Conservation (phyloP, 306 rosid species). For the Dryas octopetala region DNA sequence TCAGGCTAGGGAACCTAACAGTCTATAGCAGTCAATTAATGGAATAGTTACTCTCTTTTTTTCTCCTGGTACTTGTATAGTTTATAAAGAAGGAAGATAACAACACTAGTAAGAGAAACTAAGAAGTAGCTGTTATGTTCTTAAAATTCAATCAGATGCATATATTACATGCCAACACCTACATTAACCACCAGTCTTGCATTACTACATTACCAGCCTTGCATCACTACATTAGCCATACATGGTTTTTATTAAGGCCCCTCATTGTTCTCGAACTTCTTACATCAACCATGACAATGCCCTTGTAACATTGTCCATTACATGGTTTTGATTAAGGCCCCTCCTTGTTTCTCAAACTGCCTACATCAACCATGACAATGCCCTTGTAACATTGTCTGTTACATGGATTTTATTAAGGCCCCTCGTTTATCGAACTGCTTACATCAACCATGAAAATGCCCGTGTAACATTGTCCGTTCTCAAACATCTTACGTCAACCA, state of each 20-base stretch:
- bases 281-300: background rate
- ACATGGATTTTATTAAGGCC: background rate
- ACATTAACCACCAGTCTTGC: background rate
- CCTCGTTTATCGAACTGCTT: no score
- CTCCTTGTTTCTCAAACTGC: no score
- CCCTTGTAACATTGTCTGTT: background rate
- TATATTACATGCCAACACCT: background rate
- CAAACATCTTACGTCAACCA: no score
- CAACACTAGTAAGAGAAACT: background rate
- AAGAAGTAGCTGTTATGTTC: background rate
- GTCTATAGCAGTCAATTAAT: conserved; percentile 7
- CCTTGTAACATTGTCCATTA: background rate
- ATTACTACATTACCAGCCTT: background rate
- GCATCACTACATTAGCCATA: background rate
- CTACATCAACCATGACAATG: background rate
- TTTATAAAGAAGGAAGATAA: background rate
- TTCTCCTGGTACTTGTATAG: background rate
- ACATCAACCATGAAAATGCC: no score
- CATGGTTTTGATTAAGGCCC: background rate
- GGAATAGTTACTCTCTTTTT: background rate
- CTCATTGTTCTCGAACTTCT: no score
- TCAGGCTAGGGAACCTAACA: conserved; percentile 9
- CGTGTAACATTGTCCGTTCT: no score
- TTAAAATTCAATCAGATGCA: background rate
- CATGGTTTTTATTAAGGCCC: background rate